Base-by-base conservation (phyloP, 2,329 filamentous ascomycete species). In the Dactylonectria estremocensis region DNA sequence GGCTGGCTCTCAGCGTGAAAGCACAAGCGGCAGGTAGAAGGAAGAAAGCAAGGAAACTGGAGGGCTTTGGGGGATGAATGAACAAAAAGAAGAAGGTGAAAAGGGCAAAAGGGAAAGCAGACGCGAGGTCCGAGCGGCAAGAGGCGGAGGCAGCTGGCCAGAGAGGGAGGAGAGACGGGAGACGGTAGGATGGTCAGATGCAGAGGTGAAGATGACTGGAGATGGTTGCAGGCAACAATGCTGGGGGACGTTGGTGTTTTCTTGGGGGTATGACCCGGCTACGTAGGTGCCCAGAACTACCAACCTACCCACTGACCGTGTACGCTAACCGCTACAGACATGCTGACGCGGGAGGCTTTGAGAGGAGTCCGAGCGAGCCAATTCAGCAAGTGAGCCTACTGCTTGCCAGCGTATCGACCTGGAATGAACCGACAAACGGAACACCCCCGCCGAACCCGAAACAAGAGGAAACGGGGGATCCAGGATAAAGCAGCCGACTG, bases 211-310 rank as follows among this genome's bases (percentile, higher is more conserved):
- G 35, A 56, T 40, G 53, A 16, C 24, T 11, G 20, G 40, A 56
- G 35, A 56, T 53, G 50, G 50, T 37, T 52, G 46, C 20, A 59
- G 54, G 61, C 31, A 59, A 33, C 50, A 53, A 53, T 53, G 50
- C 28, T 22, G 50, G 50, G 50, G 50, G 50, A 22, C 13, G 50
- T 20, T 53, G 28, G 50, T 37, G 31, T 53, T 53, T 53, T 53
- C 33, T 28, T 24, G n/a, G 5, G n/a, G 18, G 28, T 10, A n/a
- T 18, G 24, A 11, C 13, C 46, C 28, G 9, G 35, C 13, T 50
- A 16, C 46, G 20, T 50, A 24, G 46, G 20, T 28, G 46, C 46
- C 28, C 13, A 31, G n/a, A n/a, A n/a, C n/a, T n/a, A n/a, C n/a
- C n/a, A n/a, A n/a, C n/a, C 46, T 24, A 28, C 46, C 24, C 24